Conservation (phyloP, 306 rosid species). For the Myrica gale region DNA sequence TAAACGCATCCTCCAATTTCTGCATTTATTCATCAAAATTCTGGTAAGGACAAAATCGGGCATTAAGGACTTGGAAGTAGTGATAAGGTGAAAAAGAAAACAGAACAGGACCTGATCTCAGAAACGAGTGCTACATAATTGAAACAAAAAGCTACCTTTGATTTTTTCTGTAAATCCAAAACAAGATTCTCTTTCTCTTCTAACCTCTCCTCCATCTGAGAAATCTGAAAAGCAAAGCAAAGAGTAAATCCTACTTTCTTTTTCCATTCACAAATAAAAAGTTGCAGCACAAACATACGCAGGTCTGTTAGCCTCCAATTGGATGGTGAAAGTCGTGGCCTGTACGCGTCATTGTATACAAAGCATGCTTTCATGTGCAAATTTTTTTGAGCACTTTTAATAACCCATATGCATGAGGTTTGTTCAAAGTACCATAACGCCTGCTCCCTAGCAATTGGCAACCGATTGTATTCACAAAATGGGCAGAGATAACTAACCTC, state of each 20-base stretch:
- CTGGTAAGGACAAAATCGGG: constrained; percentile 26
- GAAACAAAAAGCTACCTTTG: constrained; percentile 45
- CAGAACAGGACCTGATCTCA: constrained; percentile 7
- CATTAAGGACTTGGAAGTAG: neutral
- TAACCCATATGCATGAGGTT: neutral
- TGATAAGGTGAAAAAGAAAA: neutral
- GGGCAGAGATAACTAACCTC: constrained; percentile 55
- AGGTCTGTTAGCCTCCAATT: constrained; percentile 5
- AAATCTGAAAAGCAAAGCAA: constrained; percentile 47
- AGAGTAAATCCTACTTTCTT: constrained; percentile 21
- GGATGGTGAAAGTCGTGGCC: constrained; percentile 7
- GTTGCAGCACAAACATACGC: constrained; percentile 5
- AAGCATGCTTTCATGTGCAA: constrained; percentile 1
- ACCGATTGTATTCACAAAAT: constrained; percentile 6
- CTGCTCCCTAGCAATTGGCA: constrained; percentile 19
- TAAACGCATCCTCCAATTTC: constrained; percentile 88
- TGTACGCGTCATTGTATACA: constrained; percentile 11
- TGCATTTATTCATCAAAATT: constrained; percentile 37
- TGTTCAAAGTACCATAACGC: neutral
- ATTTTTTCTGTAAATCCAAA: constrained; percentile 62
- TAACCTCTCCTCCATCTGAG: constrained; percentile 48
- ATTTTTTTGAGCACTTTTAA: neutral
- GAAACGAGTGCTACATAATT: neutral
- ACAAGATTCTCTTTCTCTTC: constrained; percentile 43
- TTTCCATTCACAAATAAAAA: constrained; percentile 20